These are phyloP conservation scores for Andrographis paniculata DNA, from an alignment of 305 asterid species.

Conservation along the genomic window DNA sequence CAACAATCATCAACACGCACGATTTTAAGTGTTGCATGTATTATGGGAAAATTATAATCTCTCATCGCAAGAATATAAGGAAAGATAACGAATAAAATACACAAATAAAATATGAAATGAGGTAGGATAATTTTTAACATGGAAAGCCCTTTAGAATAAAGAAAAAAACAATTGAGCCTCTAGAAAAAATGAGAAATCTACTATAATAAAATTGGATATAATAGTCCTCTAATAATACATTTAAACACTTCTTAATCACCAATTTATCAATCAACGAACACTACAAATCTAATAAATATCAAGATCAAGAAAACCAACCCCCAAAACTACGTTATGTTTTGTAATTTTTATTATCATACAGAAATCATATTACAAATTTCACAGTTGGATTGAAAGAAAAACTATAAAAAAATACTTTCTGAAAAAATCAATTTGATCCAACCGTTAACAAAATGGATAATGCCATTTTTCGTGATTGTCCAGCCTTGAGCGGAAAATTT, in stretches of 20 bases:
- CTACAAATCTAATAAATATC: neutral
- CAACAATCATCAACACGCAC: too few relatives aligned
- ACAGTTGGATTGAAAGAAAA: too few relatives aligned
- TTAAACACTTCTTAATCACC: neutral
- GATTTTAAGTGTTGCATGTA: too few relatives aligned
- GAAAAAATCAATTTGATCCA: neutral
- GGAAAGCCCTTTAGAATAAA: neutral
- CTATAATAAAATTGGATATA: neutral
- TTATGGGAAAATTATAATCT: too few relatives aligned
- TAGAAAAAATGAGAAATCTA: neutral
- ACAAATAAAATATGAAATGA: too few relatives aligned
- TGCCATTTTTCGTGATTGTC: neutral
- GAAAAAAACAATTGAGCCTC: neutral
- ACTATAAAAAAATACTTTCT: too few relatives aligned
- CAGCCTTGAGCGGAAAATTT: neutral
- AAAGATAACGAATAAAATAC: too few relatives aligned
- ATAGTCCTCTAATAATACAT: neutral
- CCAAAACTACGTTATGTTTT: too few relatives aligned
- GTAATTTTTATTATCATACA: too few relatives aligned
- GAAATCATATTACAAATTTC: too few relatives aligned
- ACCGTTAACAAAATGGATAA: neutral
- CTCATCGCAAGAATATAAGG: too few relatives aligned
- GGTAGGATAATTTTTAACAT: neutral
- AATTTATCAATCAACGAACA: neutral
- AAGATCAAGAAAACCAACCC: too few relatives aligned